These are phyloP conservation scores for Kalanchoe fedtschenkoi DNA, from an alignment of 164 flowering plant genomes.

Conservation along the genomic window DNA sequence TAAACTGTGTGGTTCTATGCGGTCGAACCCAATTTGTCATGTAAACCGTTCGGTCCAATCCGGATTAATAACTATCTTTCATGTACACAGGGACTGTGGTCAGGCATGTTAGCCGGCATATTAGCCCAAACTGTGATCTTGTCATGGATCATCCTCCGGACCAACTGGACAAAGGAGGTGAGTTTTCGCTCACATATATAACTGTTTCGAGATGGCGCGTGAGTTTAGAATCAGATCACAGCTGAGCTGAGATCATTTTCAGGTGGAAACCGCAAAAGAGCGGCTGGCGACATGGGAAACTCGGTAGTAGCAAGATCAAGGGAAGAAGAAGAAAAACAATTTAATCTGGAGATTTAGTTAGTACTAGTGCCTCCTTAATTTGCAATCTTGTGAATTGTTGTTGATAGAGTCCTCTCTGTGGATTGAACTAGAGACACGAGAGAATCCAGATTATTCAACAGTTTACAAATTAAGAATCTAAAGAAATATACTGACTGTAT, in stretches of 20 bases:
- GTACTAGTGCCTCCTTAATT: no score
- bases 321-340: no score
- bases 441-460: no score
- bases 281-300: neutral
- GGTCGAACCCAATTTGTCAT: neutral
- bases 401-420: no score
- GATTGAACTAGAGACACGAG: no score
- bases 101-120: slow-evolving; percentile 62
- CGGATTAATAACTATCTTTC: neutral
- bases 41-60: neutral
- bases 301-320: neutral
- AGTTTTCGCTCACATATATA: neutral
- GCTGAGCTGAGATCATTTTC: neutral
- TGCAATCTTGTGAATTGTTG: no score
- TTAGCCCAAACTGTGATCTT: slow-evolving; percentile 43
- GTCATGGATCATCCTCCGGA: slow-evolving; percentile 35
- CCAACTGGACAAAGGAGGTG: slow-evolving; percentile 58
- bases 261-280: neutral
- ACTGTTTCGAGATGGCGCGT: no score
- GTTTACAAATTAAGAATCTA: no score
- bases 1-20: no score
- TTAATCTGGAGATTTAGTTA: no score
- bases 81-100: slow-evolving; percentile 49
- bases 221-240: neutral
- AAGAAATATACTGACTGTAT: no score